phyloP scores from a whole-genome alignment of 2,329 filamentous ascomycete species.

The Lithohypha guttulata region DNA sequence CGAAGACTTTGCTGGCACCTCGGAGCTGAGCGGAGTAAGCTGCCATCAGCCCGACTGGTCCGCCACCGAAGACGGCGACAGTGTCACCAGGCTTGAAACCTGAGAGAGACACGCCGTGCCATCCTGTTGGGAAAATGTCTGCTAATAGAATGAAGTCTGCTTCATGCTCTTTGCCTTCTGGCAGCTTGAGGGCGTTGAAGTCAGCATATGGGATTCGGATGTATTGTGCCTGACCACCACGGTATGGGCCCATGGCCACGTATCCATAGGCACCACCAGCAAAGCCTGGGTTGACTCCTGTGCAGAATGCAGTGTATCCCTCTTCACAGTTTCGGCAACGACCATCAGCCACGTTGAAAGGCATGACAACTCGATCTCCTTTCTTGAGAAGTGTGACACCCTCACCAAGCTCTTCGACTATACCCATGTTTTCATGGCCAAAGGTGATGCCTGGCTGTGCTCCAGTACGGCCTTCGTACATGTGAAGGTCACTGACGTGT shows the following conservation, averaged over 20 bases:
- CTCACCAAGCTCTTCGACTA: slow-evolving; percentile 44
- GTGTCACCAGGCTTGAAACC: slow-evolving; percentile 40
- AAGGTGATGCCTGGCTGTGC: slow-evolving; percentile 53
- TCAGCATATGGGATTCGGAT: slow-evolving; percentile 56
- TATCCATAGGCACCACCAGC: slow-evolving; percentile 52
- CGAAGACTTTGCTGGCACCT: slow-evolving; percentile 49
- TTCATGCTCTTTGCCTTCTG: slow-evolving; percentile 50
- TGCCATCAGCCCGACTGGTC: slow-evolving; percentile 55
- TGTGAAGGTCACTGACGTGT: slow-evolving; percentile 40
- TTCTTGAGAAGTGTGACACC: slow-evolving; percentile 53
- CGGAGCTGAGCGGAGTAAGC: slow-evolving; percentile 52
- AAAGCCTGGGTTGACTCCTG: slow-evolving; percentile 51
- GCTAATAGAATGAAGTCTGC: slow-evolving; percentile 46
- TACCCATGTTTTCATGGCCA: slow-evolving; percentile 53
- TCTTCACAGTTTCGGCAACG: slow-evolving; percentile 55
- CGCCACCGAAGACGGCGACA: slow-evolving; percentile 53
- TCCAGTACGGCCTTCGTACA: slow-evolving; percentile 54
- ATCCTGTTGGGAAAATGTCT: slow-evolving; percentile 33
- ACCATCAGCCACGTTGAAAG: slow-evolving; percentile 55
- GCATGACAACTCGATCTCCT: slow-evolving; percentile 54
- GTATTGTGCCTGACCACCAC: slow-evolving; percentile 52
- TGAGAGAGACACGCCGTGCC: slow-evolving; percentile 28
- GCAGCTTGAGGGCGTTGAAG: slow-evolving; percentile 54
- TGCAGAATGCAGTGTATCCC: slow-evolving; percentile 55
- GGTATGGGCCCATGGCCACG: slow-evolving; percentile 38